Base-by-base conservation (phyloP, 169 alveolate species). In the Besnoitia besnoiti region DNA sequence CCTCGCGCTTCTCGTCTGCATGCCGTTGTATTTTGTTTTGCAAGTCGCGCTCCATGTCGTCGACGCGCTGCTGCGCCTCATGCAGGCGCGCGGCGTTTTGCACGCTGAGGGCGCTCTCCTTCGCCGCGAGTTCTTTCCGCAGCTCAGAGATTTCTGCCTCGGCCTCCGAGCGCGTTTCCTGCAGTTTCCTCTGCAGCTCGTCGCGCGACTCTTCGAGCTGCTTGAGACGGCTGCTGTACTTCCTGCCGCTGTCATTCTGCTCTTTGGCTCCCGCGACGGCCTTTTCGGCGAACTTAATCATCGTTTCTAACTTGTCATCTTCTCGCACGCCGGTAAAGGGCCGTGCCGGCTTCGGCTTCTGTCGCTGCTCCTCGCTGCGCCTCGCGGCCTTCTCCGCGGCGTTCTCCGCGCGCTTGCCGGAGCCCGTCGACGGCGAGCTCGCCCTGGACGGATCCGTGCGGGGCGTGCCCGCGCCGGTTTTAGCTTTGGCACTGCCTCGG, bases 61-160 rank as follows among this genome's bases (percentile, higher is more conserved):
- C 85, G 37, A 90, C 27, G 42, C 85, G 67, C 51, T 82, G 79
- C 59, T 80, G 79, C 30, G 62, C 33, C 59, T 90, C 93, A 47
- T 85, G 90, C 16, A 90, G 85, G 12, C 90, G 85, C 10, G 93
- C 93, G 33, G 67, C 93, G 76, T 85, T 55, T 55, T 89, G 85
- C 90, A 82, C 62, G 47, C 80, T 79, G 85, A 90, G 47, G n/a
- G 90, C 50, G 82, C 62, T 90, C 85, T 90, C 90, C 37, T 85
- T 84, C 39, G 93, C 93, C 33, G 85, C 55, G 39, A 89, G 67
- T 55, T 90, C 85, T 59, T 61, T 90, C 21, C 55, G 61, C 30
- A 80, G 30, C 33, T 90, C 93, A 4, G 59, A 82, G n/a, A n/a
- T 50, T 37, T 82, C 75, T 49, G 30, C 67, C 77, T 37, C 39